phyloP scores from a whole-genome alignment of 2,329 filamentous ascomycete genomes.

The Pezicula rhizophila region DNA sequence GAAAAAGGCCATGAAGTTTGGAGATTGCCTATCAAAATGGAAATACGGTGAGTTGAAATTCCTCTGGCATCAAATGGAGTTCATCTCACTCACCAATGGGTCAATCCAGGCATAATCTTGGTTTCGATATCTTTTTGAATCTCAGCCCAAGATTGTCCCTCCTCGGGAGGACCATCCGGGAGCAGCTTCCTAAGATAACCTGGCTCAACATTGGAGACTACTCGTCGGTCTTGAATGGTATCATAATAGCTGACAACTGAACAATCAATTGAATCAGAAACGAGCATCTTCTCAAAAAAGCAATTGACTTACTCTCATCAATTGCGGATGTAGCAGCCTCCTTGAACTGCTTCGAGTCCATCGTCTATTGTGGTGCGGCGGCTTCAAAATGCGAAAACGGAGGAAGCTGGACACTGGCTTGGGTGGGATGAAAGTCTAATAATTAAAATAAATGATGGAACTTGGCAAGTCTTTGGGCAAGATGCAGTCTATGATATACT shows the following conservation, averaged over 20 bases:
- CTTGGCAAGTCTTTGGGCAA: too few species aligned
- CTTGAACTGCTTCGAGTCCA: conserved; percentile 77
- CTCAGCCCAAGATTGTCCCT: conserved; percentile 66
- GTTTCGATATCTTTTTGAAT: conserved; percentile 80
- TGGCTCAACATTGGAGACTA: conserved; percentile 72
- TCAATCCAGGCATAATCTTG: conserved; percentile 86
- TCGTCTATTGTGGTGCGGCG: conserved; percentile 28
- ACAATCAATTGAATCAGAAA: conserved; percentile 10
- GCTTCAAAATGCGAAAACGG: too few species aligned
- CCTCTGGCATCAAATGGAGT: background rate
- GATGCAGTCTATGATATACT: too few species aligned
- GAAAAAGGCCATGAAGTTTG: conserved; percentile 95
- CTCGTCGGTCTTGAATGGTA: conserved; percentile 60
- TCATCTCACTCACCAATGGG: conserved; percentile 60
- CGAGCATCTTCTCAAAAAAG: background rate
- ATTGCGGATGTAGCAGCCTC: conserved; percentile 71
- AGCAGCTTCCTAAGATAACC: conserved; percentile 81
- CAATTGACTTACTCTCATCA: conserved; percentile 64
- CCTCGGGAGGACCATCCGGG: conserved; percentile 57
- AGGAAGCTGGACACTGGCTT: too few species aligned
- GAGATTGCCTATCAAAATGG: conserved; percentile 56
- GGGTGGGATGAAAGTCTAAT: too few species aligned
- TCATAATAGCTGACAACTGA: conserved; percentile 81
- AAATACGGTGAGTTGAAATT: conserved; percentile 1
- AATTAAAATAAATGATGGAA: too few species aligned